Conservation (phyloP, 495 filamentous ascomycete genomes). For the Talaromyces liani region DNA sequence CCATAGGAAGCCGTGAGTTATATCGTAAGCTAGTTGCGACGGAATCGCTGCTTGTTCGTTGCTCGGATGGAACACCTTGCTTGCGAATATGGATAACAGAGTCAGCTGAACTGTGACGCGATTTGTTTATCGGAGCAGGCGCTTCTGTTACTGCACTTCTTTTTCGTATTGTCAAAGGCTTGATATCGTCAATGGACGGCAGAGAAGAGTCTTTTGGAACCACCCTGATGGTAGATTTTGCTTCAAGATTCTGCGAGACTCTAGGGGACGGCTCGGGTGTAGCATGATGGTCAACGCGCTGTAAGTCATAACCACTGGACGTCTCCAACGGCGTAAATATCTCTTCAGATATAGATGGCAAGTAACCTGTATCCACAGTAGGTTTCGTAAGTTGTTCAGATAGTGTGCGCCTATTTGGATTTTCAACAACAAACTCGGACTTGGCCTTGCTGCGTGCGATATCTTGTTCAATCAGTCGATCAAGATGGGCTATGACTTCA, state of each 20-base stretch:
- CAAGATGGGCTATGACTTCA: slow-evolving; percentile 54
- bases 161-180: slow-evolving; percentile 51
- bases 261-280: slow-evolving; percentile 3
- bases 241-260: slow-evolving; percentile 12
- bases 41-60: slow-evolving; percentile 8
- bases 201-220: slow-evolving; percentile 34
- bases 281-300: background rate
- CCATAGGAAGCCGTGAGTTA: slow-evolving; percentile 4
- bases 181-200: slow-evolving; percentile 30
- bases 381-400: slow-evolving; percentile 7
- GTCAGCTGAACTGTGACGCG: slow-evolving; percentile 4
- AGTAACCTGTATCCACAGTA: slow-evolving; percentile 5
- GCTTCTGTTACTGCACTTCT: slow-evolving; percentile 15
- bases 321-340: slow-evolving; percentile 14
- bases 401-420: background rate
- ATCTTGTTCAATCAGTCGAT: slow-evolving; percentile 53
- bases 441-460: slow-evolving; percentile 6
- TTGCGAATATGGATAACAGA: slow-evolving; percentile 6
- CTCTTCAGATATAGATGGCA: slow-evolving; percentile 10
- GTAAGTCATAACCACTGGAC: slow-evolving; percentile 25
- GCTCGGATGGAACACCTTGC: background rate
- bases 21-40: slow-evolving; percentile 6
- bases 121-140: background rate
- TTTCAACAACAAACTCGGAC: slow-evolving; percentile 1
- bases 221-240: slow-evolving; percentile 38